Percentiles rank a stretch among this genome's conserved stretches.
Conservation (phyloP, 75 land plant species). For the Adiantum capillusveneris region DNA sequence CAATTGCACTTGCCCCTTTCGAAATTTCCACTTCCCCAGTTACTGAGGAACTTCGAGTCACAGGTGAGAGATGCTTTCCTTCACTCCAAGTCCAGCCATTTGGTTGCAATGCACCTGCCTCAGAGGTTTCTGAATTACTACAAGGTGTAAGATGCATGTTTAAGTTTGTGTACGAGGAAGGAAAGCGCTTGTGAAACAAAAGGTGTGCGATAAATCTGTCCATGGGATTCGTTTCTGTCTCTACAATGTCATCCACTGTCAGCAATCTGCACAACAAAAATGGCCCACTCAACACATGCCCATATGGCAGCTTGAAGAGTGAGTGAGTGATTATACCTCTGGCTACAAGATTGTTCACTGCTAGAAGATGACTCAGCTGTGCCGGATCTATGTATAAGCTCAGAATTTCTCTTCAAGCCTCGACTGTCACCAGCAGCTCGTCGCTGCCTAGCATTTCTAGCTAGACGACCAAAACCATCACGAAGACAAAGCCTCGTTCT, state of each 20-base stretch:
- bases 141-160: no score
- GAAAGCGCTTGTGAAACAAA: conserved; percentile 49
- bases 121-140: no score
- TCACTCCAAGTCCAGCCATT: no score
- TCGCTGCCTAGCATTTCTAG: conserved; percentile 71
- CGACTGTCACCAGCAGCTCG: conserved; percentile 28
- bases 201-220: conserved; percentile 84
- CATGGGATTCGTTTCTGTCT: conserved; percentile 82
- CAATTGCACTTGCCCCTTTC: no score
- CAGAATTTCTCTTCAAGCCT: conserved; percentile 20
- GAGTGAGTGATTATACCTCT: conserved; percentile 6
- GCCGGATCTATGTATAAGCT: conserved; percentile 14
- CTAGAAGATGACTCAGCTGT: conserved; percentile 18
- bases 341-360: conserved; percentile 14
- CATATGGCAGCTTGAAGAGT: no score
- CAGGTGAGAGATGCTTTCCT: no score
- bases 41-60: no score
- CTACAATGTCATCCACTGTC: conserved; percentile 17
- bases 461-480: conserved; percentile 81
- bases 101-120: no score
- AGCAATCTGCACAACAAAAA: background rate
- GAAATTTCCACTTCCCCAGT: no score
- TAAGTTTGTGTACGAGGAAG: background rate
- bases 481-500: conserved; percentile 64
- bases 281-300: conserved; percentile 1